phyloP scores from a whole-genome alignment of 345 rosid species.

The Cardamine chenopodiifolia region DNA sequence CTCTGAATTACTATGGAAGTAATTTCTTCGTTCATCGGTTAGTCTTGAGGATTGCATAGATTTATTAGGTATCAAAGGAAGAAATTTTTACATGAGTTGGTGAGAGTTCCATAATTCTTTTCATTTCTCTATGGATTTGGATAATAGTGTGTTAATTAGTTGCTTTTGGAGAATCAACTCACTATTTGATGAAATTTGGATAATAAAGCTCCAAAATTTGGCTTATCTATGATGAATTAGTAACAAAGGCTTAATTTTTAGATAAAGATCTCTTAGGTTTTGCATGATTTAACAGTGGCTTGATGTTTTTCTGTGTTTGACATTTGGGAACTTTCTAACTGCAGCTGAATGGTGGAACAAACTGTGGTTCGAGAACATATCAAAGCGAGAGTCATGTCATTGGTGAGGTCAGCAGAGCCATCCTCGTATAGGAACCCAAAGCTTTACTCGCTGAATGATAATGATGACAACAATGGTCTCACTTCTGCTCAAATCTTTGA shows the following conservation, averaged over 20 bases:
- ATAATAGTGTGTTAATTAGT: slow-evolving; percentile 10
- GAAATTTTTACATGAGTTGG: not conserved
- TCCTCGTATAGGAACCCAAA: slow-evolving; percentile 60
- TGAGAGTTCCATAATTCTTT: not conserved
- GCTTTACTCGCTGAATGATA: slow-evolving; percentile 58
- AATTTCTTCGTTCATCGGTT: slow-evolving; percentile 1
- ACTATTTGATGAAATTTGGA: slow-evolving; percentile 13
- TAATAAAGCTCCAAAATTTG: slow-evolving; percentile 2
- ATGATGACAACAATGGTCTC: slow-evolving; percentile 48
- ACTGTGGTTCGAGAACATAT: slow-evolving; percentile 34
- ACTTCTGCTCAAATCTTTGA: slow-evolving; percentile 50
- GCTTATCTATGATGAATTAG: not conserved
- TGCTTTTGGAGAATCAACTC: not conserved
- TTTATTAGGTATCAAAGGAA: slow-evolving; percentile 11
- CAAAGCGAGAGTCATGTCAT: slow-evolving; percentile 54
- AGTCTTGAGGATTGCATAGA: slow-evolving; percentile 5
- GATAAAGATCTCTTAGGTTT: not conserved
- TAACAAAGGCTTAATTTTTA: slow-evolving; percentile 9
- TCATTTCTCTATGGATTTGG: not conserved
- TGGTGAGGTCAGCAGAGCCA: slow-evolving; percentile 67
- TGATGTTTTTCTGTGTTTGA: slow-evolving; percentile 14
- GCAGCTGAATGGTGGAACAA: slow-evolving; percentile 38
- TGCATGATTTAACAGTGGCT: slow-evolving; percentile 9
- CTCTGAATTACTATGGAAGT: not conserved
- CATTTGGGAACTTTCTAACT: not conserved